These are phyloP conservation scores for Anthoceros angustus DNA, from an alignment of 225 moss, liverwort and hornwort genomes.

Conservation along the genomic window DNA sequence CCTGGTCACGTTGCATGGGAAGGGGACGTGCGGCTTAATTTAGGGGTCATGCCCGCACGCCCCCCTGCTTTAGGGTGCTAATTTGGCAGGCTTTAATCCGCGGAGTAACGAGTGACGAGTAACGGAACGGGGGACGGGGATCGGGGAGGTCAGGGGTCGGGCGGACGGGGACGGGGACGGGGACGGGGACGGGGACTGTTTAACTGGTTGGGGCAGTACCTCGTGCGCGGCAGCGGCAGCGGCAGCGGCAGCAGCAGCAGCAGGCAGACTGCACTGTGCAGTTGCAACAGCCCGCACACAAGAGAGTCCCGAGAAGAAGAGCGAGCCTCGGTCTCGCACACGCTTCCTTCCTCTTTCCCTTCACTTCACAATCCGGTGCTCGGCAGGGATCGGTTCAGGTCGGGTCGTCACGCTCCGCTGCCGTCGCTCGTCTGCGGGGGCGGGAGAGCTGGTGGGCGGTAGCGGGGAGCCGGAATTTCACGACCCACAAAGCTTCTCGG, in stretches of 20 bases:
- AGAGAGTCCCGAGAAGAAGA: too few species aligned
- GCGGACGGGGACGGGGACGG: too few species aligned
- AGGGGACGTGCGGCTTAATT: background rate
- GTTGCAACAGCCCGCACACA: background rate
- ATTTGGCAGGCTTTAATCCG: background rate
- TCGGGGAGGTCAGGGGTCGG: too few species aligned
- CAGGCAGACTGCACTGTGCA: background rate
- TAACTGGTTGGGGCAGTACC: too few species aligned
- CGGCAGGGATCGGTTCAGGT: background rate
- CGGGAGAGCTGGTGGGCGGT: too few species aligned
- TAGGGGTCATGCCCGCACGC: constrained; percentile 3
- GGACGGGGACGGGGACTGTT: too few species aligned
- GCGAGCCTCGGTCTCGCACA: background rate
- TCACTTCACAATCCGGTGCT: background rate
- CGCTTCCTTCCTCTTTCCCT: background rate
- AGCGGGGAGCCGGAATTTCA: too few species aligned
- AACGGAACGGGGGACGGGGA: too few species aligned
- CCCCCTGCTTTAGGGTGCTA: background rate
- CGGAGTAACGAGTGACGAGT: too few species aligned
- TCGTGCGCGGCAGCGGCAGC: background rate
- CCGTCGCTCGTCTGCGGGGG: too few species aligned
- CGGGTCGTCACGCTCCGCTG: too few species aligned
- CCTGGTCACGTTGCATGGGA: constrained; percentile 4
- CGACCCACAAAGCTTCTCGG: too few species aligned
- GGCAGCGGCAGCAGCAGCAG: background rate